These are phyloP conservation scores for Ustilago xerochloae DNA, from an alignment of 1,284 basidiomycete genomes.

Conservation along the genomic window DNA sequence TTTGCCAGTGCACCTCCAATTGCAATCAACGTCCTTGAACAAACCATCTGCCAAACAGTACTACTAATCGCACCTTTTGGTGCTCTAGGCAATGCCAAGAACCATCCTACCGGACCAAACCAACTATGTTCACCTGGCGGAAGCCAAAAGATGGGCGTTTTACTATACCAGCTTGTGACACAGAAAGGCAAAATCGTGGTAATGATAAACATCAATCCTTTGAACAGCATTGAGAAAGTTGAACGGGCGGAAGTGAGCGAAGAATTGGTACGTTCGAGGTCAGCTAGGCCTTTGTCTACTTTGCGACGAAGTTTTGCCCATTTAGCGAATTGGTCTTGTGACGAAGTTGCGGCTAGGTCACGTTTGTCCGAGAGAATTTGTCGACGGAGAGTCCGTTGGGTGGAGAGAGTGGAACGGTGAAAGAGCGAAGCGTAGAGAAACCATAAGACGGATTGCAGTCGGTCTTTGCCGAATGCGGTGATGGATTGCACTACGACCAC, in stretches of 20 bases:
- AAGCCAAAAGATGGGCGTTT: conserved; percentile 66
- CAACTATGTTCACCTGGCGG: conserved; percentile 54
- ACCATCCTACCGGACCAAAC: conserved; percentile 61
- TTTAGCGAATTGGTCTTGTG: conserved; percentile 97
- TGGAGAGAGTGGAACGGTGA: conserved; percentile 34
- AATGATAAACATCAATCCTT: conserved; percentile 56
- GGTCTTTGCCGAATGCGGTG: conserved; percentile 42
- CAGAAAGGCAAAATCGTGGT: conserved; percentile 60
- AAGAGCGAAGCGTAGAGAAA: conserved; percentile 40
- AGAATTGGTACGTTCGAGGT: conserved; percentile 84
- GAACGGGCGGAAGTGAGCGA: conserved; percentile 38
- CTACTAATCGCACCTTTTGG: conserved; percentile 52
- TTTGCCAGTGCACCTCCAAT: conserved; percentile 9
- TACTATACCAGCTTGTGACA: conserved; percentile 62
- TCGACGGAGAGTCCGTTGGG: conserved; percentile 43
- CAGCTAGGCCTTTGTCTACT: conserved; percentile 90
- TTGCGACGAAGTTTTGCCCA: conserved; percentile 94
- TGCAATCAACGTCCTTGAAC: conserved; percentile 29
- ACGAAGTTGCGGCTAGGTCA: conserved; percentile 87
- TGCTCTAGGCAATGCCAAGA: conserved; percentile 54
- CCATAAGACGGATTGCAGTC: conserved; percentile 34
- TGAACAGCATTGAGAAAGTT: conserved; percentile 54
- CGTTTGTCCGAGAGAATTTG: conserved; percentile 76
- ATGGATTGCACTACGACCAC: conserved; percentile 44
- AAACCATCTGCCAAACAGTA: conserved; percentile 51